Evolutionary conservation across 345 rosid species (phyloP), one percentile per base, ranked within the genome.

Genomic region (Draba incana): DNA sequence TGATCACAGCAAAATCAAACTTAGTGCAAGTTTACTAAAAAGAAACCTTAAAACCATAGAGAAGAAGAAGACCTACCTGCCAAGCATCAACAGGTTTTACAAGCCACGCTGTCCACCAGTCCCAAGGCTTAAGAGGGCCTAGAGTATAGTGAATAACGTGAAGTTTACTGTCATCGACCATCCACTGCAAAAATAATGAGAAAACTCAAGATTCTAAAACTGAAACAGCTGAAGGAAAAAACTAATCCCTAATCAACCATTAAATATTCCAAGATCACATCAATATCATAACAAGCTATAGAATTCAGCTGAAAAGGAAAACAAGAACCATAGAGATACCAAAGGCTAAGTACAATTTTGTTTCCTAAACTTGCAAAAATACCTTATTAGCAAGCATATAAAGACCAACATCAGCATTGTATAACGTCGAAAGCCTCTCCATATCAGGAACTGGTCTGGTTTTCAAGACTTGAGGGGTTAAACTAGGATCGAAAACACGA

Each of bases 71-170:
- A 77, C 52, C 3, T 81, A 93, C 97, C 83, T 90, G 98, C 98
- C 98, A 93, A 62, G 90, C 88, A 71, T 90, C 96, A 71, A 93
- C 98, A 23, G 92, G 98, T 80, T 90, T 90, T 66, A 93, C 78
- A 16, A 93, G 88, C 98, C 98, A 93, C 8, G 97, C 88, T 56
- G 98, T 93, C 94, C 94, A 90, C 96, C 98, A 93, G 77, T 93
- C 98, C 98, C 98, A 93, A 53, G 98, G 97, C 72, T 93, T 93
- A 44, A 90, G 90, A 42, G 96, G 96, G 44, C 98, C 97, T 68
- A 93, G 96, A 3, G 97, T 93, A 60, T 93, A 93, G 81, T 93
- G 98, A 82, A 93, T 93, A 37, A 93, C 85, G 70, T 68, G 87
- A 46, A 93, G 97, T 68, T 88, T 89, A 69, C 77, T 86, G 72